Conservation (phyloP, 352 stramenopile species). For the Globisporangium acanthophoron region DNA sequence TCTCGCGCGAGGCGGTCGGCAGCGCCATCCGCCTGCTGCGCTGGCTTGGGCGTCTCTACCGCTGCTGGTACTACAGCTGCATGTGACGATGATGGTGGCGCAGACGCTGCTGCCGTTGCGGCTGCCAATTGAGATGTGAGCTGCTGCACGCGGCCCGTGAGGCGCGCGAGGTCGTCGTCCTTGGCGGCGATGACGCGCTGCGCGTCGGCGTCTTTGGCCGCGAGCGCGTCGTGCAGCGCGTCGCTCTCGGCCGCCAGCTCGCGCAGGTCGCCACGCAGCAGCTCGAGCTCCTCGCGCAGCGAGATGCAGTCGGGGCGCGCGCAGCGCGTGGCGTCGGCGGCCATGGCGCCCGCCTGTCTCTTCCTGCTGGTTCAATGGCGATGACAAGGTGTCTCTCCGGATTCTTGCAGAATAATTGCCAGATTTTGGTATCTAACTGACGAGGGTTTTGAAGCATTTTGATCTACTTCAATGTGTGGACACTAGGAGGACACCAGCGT, state of each 20-base stretch:
- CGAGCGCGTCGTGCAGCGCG: constrained; percentile 56
- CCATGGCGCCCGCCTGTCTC: not conserved
- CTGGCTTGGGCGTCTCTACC: not conserved
- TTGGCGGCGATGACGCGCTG: not conserved
- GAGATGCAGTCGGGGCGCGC: constrained; percentile 54
- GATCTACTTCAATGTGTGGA: not conserved
- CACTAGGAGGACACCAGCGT: too few species aligned
- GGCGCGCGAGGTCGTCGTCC: not conserved
- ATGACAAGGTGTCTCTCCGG: too few species aligned
- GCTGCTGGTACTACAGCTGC: not conserved
- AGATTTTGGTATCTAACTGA: not conserved
- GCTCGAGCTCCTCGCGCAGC: constrained; percentile 56
- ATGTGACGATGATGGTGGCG: not conserved
- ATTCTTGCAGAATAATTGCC: not conserved
- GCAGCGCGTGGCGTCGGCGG: constrained; percentile 19
- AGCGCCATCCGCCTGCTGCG: not conserved
- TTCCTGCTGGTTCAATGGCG: too few species aligned
- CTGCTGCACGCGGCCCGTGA: not conserved
- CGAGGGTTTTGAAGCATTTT: not conserved
- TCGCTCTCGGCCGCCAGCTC: constrained; percentile 63
- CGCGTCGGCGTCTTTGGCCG: constrained; percentile 18
- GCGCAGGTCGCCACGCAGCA: constrained; percentile 49
- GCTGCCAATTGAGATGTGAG: not conserved
- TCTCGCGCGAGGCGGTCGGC: not conserved
- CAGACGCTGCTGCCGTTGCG: not conserved